Percentiles rank a stretch among this genome's conserved stretches.
Evolutionary conservation across 2,329 filamentous ascomycete genomes (phyloP).

Genomic region (Beauveria sp.): DNA sequence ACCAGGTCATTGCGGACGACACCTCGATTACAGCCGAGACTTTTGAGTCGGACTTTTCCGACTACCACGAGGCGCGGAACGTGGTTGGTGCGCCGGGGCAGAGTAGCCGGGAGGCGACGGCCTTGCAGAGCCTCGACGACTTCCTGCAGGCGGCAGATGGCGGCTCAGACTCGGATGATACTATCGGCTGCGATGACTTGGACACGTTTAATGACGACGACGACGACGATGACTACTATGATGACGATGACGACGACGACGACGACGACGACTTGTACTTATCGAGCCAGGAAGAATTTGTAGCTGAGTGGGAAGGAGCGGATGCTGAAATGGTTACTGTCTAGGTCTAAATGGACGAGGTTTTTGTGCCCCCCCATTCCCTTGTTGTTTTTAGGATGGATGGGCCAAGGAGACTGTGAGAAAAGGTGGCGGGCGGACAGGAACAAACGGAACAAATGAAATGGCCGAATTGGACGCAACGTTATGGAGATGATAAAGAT

Average conservation of each 20-base stretch:
- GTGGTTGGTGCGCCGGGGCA: constrained; percentile 26
- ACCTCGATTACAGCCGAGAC: constrained; percentile 27
- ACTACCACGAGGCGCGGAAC: constrained; percentile 28
- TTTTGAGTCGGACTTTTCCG: constrained; percentile 25
- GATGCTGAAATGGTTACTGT: not conserved
- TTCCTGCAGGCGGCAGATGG: constrained; percentile 14
- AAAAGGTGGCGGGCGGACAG: not conserved
- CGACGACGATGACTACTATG: not conserved
- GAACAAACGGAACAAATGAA: too few relatives aligned
- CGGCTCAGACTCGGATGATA: constrained; percentile 4
- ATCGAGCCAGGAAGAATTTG: not conserved
- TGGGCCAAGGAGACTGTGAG: not conserved
- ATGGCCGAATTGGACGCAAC: too few relatives aligned
- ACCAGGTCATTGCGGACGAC: constrained; percentile 27
- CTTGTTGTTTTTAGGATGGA: not conserved
- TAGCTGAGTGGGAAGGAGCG: not conserved
- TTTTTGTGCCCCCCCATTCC: not conserved
- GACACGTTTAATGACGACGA: not conserved
- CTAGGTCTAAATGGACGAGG: not conserved
- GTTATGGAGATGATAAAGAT: not conserved
- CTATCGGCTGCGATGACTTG: constrained; percentile 1
- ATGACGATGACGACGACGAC: constrained; percentile 1
- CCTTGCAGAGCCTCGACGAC: constrained; percentile 14
- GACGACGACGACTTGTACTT: not conserved
- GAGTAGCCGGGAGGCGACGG: constrained; percentile 10